Conservation (phyloP, 106 monocot genomes). For the Chionographis japonica region DNA sequence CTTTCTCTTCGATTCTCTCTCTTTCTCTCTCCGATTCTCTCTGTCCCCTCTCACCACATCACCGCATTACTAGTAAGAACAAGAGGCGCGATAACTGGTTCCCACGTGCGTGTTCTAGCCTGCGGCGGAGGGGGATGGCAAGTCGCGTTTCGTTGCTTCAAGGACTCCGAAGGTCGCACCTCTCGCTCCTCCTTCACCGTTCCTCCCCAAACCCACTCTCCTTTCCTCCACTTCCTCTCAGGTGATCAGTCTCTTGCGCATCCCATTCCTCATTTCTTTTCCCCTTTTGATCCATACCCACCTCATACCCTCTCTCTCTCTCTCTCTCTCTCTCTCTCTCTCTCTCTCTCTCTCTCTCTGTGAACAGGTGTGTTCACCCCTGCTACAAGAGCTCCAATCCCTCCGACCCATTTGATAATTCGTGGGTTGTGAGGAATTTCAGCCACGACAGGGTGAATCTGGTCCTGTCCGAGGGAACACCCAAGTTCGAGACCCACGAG, state of each 20-base stretch:
- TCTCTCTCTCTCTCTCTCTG: neutral
- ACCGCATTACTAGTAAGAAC: no score
- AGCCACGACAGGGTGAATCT: constrained; percentile 10
- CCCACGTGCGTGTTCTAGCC: no score
- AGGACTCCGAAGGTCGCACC: no score
- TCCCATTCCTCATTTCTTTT: neutral
- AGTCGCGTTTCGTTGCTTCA: no score
- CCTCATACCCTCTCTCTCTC: neutral
- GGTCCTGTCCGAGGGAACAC: neutral
- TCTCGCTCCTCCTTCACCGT: no score
- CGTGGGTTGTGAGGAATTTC: neutral
- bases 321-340: neutral
- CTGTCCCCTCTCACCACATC: no score
- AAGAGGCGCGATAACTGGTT: no score
- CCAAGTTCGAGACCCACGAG: constrained; percentile 17
- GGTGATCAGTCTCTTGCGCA: neutral
- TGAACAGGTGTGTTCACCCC: neutral
- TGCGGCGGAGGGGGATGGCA: no score
- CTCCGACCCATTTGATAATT: neutral
- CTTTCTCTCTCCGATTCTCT: no score
- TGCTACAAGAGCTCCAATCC: neutral
- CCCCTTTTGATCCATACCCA: neutral
- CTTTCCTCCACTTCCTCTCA: neutral
- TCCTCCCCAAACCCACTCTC: neutral
- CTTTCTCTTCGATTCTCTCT: neutral